Percentiles rank a stretch among this genome's conserved stretches.
Conservation (phyloP, 768 basidiomycete species). For the Lactarius hatsudake region DNA sequence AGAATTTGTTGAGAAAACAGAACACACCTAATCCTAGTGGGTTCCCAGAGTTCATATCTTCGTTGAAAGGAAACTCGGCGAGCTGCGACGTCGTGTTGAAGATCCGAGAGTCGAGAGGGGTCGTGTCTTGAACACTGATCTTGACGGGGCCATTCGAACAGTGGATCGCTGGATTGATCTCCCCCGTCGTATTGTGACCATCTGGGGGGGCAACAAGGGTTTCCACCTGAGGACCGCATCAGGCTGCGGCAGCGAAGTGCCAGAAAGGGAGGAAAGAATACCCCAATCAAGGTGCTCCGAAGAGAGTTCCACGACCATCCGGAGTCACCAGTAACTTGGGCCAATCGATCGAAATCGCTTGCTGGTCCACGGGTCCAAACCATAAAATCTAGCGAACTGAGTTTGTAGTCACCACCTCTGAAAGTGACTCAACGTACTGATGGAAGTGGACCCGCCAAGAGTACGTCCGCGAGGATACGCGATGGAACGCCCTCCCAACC, state of each 20-base stretch:
- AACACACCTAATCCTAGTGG: slow-evolving; percentile 31
- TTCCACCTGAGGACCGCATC: slow-evolving; percentile 2
- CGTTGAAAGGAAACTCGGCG: slow-evolving; percentile 31
- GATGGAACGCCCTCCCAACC: slow-evolving; percentile 17
- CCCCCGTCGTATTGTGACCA: slow-evolving; percentile 28
- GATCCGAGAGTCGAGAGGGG: neutral
- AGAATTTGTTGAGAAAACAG: no score
- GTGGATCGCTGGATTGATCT: slow-evolving; percentile 30
- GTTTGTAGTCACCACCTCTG: neutral
- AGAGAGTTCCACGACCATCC: slow-evolving; percentile 29
- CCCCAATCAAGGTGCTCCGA: slow-evolving; percentile 8
- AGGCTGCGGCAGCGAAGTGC: neutral
- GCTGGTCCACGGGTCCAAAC: slow-evolving; percentile 25
- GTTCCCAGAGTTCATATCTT: slow-evolving; percentile 30
- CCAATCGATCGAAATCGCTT: slow-evolving; percentile 28
- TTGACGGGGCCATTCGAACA: slow-evolving; percentile 28
- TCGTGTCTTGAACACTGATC: slow-evolving; percentile 27
- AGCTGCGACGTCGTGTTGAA: slow-evolving; percentile 25
- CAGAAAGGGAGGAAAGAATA: neutral
- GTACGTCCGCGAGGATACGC: slow-evolving; percentile 26
- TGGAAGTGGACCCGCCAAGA: slow-evolving; percentile 26
- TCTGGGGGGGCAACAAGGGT: slow-evolving; percentile 6
- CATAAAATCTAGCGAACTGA: slow-evolving; percentile 9
- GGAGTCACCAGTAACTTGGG: slow-evolving; percentile 20
- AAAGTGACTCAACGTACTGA: slow-evolving; percentile 22